Base-by-base conservation (phyloP, 306 rosid species). In the Rosa persica region DNA sequence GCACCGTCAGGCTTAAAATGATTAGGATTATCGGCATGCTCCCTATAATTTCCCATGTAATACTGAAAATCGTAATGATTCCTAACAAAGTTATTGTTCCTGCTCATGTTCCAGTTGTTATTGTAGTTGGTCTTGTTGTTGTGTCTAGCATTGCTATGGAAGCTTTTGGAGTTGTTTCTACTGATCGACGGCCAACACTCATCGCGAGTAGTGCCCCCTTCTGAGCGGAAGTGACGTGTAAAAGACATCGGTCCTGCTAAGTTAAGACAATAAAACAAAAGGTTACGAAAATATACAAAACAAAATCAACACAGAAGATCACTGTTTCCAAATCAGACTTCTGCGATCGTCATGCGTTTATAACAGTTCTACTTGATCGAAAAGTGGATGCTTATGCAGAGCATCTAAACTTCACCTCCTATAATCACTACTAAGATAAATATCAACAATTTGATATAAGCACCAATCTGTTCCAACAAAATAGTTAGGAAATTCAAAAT, bases 181-280 rank as follows among this genome's bases (percentile, higher is more conserved):
- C 81, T 78, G 73, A 79, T 67, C 22, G 88, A 71, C 48, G 89
- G 72, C 86, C 92, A 76, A 51, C 86, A 76, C 39, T 88, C 94
- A 44, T 82, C 91, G 79, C 78, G 79, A 64, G 78, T 58, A 23
- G 61, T 79, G 30, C 67, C 89, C 67, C 89, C 89, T 73, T 89
- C 92, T 15, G 88, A 77, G 70, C 81, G 88, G 46, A 77, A 83
- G 84, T 89, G 88, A 73, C 86, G 87, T 49, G 69, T 67, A 79
- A 79, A 86, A 65, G 98, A 79, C 99, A 95, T 95, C 49, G 52
- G 72, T 84, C 89, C 98, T 93, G 89, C 78, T 46, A 79, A 66
- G 51, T 62, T 73, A 48, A 67, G 22, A 61, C 27, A 44, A 39
- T 25, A 9, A 12, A 46, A 22, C 69, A 25, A 40, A 39, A 49